phyloP scores from a whole-genome alignment of 345 rosid genomes.

The Aethionema arabicum region DNA sequence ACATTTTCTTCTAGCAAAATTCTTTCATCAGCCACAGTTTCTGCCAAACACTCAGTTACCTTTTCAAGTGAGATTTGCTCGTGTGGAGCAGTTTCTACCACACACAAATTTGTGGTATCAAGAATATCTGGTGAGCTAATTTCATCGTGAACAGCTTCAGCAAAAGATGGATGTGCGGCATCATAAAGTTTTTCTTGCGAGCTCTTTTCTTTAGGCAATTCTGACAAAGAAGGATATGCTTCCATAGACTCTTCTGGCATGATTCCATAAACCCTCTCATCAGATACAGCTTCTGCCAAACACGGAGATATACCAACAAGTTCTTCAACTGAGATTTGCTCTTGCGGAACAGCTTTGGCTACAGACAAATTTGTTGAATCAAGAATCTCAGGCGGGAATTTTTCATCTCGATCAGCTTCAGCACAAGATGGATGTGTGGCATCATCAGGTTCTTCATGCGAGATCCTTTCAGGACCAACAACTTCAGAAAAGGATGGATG shows the following conservation, averaged over 20 bases:
- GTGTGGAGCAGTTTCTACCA: conserved; percentile 15
- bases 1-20: conserved; percentile 19
- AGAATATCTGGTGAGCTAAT: conserved; percentile 19
- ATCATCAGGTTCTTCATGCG: neutral
- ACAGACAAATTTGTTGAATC: neutral
- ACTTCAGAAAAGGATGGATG: neutral
- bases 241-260: conserved; percentile 22
- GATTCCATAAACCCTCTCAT: conserved; percentile 20
- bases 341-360: conserved; percentile 18
- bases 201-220: conserved; percentile 23
- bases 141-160: conserved; percentile 21
- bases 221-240: conserved; percentile 8
- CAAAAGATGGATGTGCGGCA: conserved; percentile 13
- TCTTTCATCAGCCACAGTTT: conserved; percentile 16
- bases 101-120: conserved; percentile 17
- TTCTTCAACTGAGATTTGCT: conserved; percentile 12
- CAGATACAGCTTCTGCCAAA: conserved; percentile 23
- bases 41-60: neutral
- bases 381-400: conserved; percentile 8
- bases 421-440: conserved; percentile 16
- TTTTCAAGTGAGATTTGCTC: conserved; percentile 12
- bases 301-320: conserved; percentile 13
- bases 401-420: conserved; percentile 21
- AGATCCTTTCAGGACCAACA: neutral
- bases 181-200: conserved; percentile 19